phyloP scores from a whole-genome alignment of 768 basidiomycete genomes.

The Podaxis pistillaris region DNA sequence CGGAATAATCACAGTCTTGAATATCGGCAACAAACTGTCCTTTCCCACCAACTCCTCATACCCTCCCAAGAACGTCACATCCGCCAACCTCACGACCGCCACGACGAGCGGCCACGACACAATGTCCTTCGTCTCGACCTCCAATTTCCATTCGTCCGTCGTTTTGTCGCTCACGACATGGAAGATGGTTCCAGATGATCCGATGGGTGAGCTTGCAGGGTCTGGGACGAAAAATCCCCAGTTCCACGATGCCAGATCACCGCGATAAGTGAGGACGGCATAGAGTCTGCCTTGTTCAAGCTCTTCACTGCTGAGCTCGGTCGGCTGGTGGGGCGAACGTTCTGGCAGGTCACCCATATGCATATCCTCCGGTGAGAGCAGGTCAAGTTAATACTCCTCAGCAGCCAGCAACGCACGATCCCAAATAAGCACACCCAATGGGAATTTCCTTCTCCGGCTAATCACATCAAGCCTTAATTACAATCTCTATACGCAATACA shows the following conservation, averaged over 20 bases:
- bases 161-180: conserved; percentile 36
- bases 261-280: conserved; percentile 43
- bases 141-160: conserved; percentile 37
- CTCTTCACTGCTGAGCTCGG: conserved; percentile 25
- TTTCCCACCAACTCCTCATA: conserved; percentile 42
- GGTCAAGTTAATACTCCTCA: background rate
- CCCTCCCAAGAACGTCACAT: conserved; percentile 38
- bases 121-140: conserved; percentile 35
- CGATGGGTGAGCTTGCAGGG: conserved; percentile 37
- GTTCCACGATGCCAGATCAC: conserved; percentile 48
- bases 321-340: conserved; percentile 10
- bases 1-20: conserved; percentile 42
- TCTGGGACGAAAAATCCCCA: conserved; percentile 50
- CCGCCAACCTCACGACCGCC: conserved; percentile 41
- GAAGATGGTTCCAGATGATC: conserved; percentile 42
- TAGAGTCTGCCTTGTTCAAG: conserved; percentile 42
- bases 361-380: conserved; percentile 2
- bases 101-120: conserved; percentile 40
- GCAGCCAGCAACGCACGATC: background rate
- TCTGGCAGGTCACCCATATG: conserved; percentile 9
- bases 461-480: conserved; percentile 12
- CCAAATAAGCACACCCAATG: background rate
- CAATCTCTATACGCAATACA: background rate
- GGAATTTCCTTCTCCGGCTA: background rate
- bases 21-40: conserved; percentile 42